Conservation (phyloP, 371 early-diverging fungal genomes). For the Synchytrium microbalum region DNA sequence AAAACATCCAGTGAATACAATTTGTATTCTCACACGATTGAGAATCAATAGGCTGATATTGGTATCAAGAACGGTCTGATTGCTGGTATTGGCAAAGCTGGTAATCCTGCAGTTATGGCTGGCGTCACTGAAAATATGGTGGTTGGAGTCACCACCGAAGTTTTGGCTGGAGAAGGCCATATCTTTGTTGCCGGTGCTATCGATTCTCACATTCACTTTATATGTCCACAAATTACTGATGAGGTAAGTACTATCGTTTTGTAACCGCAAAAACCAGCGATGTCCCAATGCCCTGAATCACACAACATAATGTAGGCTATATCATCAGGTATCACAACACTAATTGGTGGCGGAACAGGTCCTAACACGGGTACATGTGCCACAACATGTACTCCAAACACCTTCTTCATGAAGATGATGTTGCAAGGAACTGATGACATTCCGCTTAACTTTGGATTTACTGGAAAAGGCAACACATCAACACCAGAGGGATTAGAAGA, state of each 20-base stretch:
- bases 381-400: constrained; percentile 86
- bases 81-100: constrained; percentile 87
- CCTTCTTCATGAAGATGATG: constrained; percentile 73
- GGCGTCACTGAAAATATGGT: constrained; percentile 81
- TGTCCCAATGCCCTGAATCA: background rate
- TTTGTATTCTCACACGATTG: background rate
- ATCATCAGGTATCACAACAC: constrained; percentile 76
- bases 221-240: constrained; percentile 76
- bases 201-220: constrained; percentile 86
- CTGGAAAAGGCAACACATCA: constrained; percentile 86
- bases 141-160: constrained; percentile 82
- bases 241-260: constrained; percentile 49
- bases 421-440: constrained; percentile 75
- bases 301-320: constrained; percentile 45
- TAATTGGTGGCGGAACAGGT: constrained; percentile 92
- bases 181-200: constrained; percentile 90
- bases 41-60: constrained; percentile 81
- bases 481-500: constrained; percentile 57
- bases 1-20: background rate
- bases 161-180: constrained; percentile 78
- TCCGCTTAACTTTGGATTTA: constrained; percentile 85
- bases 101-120: constrained; percentile 95
- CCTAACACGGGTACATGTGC: constrained; percentile 92
- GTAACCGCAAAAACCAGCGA: background rate
- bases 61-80: constrained; percentile 80